Conservation (phyloP, 1,284 basidiomycete genomes). For the Sutorius eximius region DNA sequence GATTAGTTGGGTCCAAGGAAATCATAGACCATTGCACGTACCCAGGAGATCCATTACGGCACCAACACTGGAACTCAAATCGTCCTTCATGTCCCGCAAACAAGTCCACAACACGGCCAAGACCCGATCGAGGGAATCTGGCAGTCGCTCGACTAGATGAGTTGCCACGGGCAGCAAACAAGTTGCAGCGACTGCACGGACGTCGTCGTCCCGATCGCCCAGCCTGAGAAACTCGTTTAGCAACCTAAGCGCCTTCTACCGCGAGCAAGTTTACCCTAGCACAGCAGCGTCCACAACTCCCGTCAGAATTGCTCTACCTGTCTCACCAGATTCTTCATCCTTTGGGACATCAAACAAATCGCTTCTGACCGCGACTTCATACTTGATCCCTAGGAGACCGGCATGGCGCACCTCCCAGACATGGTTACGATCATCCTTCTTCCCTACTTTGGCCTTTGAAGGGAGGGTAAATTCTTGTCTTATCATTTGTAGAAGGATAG, state of each 20-base stretch:
- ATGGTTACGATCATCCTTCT: slow-evolving; percentile 57
- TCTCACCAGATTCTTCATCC: slow-evolving; percentile 35
- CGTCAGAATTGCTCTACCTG: slow-evolving; percentile 57
- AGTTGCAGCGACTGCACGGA: slow-evolving; percentile 92
- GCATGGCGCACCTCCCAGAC: slow-evolving; percentile 99
- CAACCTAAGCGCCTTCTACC: slow-evolving; percentile 1
- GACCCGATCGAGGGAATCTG: slow-evolving; percentile 71
- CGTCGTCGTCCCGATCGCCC: slow-evolving; percentile 93
- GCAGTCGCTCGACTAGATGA: slow-evolving; percentile 76
- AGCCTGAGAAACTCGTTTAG: slow-evolving; percentile 52
- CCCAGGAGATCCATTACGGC: slow-evolving; percentile 96
- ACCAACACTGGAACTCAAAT: slow-evolving; percentile 94
- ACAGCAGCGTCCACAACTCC: slow-evolving; percentile 88
- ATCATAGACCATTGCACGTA: slow-evolving; percentile 34
- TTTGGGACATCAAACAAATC: slow-evolving; percentile 68
- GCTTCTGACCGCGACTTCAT: slow-evolving; percentile 91
- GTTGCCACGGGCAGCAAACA: slow-evolving; percentile 86
- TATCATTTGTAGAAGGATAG: slow-evolving; percentile 90
- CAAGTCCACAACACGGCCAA: slow-evolving; percentile 91
- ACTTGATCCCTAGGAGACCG: slow-evolving; percentile 94
- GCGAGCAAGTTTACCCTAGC: slow-evolving; percentile 59
- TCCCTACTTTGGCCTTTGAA: slow-evolving; percentile 40
- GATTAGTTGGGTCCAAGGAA: slow-evolving; percentile 2
- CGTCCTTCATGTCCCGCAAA: slow-evolving; percentile 92
- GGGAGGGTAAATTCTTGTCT: slow-evolving; percentile 72